Base-by-base conservation (phyloP, 1,139 yeast genomes). In the Sugiyamaella japonica region DNA sequence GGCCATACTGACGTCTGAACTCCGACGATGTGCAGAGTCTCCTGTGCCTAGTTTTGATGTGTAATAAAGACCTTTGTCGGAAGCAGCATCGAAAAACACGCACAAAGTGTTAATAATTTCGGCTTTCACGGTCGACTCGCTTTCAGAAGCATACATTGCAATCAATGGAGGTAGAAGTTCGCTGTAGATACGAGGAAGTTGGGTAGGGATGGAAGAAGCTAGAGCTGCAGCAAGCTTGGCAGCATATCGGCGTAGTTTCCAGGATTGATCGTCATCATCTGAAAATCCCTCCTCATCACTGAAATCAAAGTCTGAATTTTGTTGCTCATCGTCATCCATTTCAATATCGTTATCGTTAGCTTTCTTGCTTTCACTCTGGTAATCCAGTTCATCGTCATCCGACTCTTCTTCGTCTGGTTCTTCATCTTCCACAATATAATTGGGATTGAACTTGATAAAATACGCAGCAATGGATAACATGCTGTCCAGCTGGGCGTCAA, bases 231-330 rank as follows among this genome's bases (percentile, higher is more conserved):
- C 66, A 34, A 85, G 66, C 25, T 73, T 71, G 1, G 82, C 77
- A 0, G 89, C 73, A 54, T 78, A 79, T 42, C 81, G 75, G 56
- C 96, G 75, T 36, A 89, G 68, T 61, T 83, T 84, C 89, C 95
- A 86, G 1, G 88, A 81, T 29, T 83, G 81, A 61, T 85, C 90
- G 52, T 82, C 83, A 40, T 75, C 77, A 43, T 78, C 82, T 9
- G 73, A 67, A 45, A 76, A 77, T 45, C 76, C 82, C 43, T 75
- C 80, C 34, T 77, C 79, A 9, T 72, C 49, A 17, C 72, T 77
- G 32, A 72, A 73, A 25, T 73, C 78, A 36, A 71, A 73, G n/a
- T 76, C 82, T 12, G 64, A 67, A 39, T 59, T 66, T 3, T 61
- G 68, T 12, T 58, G 66, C 25, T 63, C 49, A 2, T 32, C 49